phyloP scores from a whole-genome alignment of 1,284 basidiomycete species.

The Austroboletus novae-zelandiae region DNA sequence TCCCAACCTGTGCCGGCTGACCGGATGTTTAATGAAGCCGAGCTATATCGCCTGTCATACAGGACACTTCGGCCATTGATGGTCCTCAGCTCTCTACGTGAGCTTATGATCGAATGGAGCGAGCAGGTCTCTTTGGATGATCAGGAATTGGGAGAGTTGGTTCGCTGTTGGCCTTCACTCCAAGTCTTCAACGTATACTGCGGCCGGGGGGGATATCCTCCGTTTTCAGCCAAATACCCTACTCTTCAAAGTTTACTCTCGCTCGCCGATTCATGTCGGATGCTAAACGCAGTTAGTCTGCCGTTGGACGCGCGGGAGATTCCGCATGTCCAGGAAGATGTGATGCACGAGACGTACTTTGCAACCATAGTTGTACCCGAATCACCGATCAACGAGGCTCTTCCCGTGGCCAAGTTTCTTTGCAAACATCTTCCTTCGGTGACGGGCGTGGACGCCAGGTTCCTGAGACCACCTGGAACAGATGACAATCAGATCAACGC shows the following conservation, averaged over 20 bases:
- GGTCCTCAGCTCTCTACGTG: constrained; percentile 2
- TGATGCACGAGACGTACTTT: constrained; percentile 3
- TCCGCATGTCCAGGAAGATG: constrained; percentile 1
- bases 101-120: constrained; percentile 11
- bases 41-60: constrained; percentile 8
- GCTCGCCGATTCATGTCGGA: constrained; percentile 6
- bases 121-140: constrained; percentile 17
- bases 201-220: constrained; percentile 6
- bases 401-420: constrained; percentile 17
- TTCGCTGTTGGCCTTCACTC: constrained; percentile 11
- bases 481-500: not conserved
- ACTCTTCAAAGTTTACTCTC: constrained; percentile 13
- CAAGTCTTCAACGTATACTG: constrained; percentile 6
- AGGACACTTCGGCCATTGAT: constrained; percentile 6
- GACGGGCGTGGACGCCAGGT: constrained; percentile 3
- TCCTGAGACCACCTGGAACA: constrained; percentile 1
- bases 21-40: constrained; percentile 8
- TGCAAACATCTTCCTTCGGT: constrained; percentile 8
- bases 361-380: constrained; percentile 6
- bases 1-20: not conserved
- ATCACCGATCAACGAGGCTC: constrained; percentile 11
- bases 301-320: constrained; percentile 16
- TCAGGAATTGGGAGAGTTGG: constrained; percentile 7
- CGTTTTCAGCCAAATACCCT: constrained; percentile 9
- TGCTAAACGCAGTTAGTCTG: constrained; percentile 4